Conservation (phyloP, 2,329 filamentous ascomycete species). For the Calonectria hawksworthii region DNA sequence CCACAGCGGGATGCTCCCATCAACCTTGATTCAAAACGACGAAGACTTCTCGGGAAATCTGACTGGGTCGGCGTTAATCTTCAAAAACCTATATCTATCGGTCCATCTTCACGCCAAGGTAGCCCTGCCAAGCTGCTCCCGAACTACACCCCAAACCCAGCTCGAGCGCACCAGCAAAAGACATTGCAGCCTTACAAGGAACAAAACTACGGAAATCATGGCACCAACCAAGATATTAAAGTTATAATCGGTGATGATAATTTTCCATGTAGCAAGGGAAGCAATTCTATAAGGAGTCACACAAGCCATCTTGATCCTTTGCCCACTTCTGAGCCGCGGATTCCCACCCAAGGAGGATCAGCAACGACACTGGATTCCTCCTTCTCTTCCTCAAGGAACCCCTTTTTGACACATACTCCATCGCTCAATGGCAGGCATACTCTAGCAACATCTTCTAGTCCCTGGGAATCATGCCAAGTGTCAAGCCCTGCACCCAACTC, state of each 20-base stretch:
- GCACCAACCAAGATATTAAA: constrained; percentile 30
- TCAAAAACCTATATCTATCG: constrained; percentile 47
- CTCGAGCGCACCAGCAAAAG: neutral
- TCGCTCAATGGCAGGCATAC: neutral
- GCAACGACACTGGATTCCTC: neutral
- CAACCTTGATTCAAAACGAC: constrained; percentile 42
- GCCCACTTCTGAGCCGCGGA: neutral
- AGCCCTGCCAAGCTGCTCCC: neutral
- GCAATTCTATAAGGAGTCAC: constrained; percentile 45
- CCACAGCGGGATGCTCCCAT: constrained; percentile 1
- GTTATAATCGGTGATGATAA: constrained; percentile 48
- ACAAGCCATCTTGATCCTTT: constrained; percentile 9
- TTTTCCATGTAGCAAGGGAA: constrained; percentile 47
- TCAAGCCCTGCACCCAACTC: neutral
- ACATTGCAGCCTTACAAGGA: neutral
- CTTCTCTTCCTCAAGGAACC: neutral
- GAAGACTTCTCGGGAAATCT: constrained; percentile 41
- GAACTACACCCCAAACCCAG: neutral
- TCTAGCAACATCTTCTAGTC: neutral
- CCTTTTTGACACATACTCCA: neutral
- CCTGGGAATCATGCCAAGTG: neutral
- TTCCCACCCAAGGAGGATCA: neutral
- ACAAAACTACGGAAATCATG: too few species aligned
- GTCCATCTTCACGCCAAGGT: constrained; percentile 30
- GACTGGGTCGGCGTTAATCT: constrained; percentile 51